These are phyloP conservation scores for Lanmaoa rubissima DNA, from an alignment of 768 basidiomycete genomes.

Conservation along the genomic window DNA sequence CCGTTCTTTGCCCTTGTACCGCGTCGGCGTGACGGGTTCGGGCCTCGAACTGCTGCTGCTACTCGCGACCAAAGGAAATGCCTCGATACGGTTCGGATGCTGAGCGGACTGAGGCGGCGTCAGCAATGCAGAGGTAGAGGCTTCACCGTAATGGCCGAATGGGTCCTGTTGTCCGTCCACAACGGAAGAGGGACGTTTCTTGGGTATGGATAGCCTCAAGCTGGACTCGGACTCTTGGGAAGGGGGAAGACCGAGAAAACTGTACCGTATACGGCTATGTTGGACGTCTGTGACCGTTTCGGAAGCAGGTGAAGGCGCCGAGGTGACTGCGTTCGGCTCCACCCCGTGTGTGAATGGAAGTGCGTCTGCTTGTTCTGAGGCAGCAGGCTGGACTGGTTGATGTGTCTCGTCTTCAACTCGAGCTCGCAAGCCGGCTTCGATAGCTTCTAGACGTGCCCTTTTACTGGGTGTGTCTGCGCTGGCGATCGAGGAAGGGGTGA, in stretches of 20 bases:
- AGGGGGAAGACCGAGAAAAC: conserved; percentile 1
- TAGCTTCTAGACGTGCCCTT: too few species aligned
- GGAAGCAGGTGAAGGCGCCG: too few species aligned
- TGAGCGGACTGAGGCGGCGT: conserved; percentile 22
- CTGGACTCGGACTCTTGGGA: conserved; percentile 9
- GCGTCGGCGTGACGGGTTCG: conserved; percentile 22
- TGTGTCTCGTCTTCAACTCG: too few species aligned
- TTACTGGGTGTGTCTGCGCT: background rate
- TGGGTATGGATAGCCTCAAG: conserved; percentile 16
- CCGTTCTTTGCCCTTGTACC: conserved; percentile 26
- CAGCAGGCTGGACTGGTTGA: too few species aligned
- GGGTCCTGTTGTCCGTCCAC: too few species aligned
- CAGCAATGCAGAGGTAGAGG: conserved; percentile 4
- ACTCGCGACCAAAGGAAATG: too few species aligned
- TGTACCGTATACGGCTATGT: too few species aligned
- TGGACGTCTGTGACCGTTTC: too few species aligned
- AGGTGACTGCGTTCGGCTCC: background rate
- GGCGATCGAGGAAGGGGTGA: background rate
- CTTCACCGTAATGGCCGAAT: background rate
- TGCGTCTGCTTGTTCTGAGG: too few species aligned
- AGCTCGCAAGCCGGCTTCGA: too few species aligned
- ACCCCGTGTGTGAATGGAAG: background rate
- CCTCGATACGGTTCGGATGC: too few species aligned
- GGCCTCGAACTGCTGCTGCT: background rate
- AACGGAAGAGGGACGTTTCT: background rate